Evolutionary conservation across 2,329 filamentous ascomycete genomes (phyloP).

Genomic region (Colletotrichum limetticola): DNA sequence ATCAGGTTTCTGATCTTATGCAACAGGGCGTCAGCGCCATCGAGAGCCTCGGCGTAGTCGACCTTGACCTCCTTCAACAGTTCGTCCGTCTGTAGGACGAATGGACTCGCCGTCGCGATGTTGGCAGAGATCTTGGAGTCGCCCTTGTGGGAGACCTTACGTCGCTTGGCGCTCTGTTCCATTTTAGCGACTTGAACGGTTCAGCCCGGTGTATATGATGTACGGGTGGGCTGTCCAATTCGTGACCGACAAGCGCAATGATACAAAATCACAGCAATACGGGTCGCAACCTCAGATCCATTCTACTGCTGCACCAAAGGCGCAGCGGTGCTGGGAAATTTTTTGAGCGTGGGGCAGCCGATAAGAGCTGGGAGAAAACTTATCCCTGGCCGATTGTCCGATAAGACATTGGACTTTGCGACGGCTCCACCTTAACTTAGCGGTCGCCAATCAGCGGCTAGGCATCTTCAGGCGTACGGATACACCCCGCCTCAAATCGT

Average conservation of each 20-base stretch:
- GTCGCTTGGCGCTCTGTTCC: constrained; percentile 60
- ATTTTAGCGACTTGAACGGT: constrained; percentile 43
- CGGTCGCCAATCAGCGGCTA: neutral
- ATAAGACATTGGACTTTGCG: constrained; percentile 14
- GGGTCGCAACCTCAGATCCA: neutral
- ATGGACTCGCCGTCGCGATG: constrained; percentile 62
- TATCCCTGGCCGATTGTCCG: constrained; percentile 31
- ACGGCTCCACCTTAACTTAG: neutral
- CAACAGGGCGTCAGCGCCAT: constrained; percentile 60
- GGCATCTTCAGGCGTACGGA: neutral
- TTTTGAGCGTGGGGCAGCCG: constrained; percentile 32
- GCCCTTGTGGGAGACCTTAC: constrained; percentile 57
- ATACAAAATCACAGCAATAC: neutral
- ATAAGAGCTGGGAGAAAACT: constrained; percentile 35
- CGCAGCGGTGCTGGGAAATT: constrained; percentile 27
- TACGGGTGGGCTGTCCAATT: constrained; percentile 1
- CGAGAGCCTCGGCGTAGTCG: constrained; percentile 61
- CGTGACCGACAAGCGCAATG: constrained; percentile 11
- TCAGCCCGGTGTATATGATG: neutral
- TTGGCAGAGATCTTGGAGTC: constrained; percentile 49
- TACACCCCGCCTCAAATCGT: no score
- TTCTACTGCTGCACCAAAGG: neutral
- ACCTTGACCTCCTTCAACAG: constrained; percentile 65
- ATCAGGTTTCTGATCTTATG: constrained; percentile 64
- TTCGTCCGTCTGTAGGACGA: constrained; percentile 70